Percentiles rank a stretch among this genome's conserved stretches.
phyloP scores from a whole-genome alignment of 1,284 basidiomycete species.

The Sutorius eximius region DNA sequence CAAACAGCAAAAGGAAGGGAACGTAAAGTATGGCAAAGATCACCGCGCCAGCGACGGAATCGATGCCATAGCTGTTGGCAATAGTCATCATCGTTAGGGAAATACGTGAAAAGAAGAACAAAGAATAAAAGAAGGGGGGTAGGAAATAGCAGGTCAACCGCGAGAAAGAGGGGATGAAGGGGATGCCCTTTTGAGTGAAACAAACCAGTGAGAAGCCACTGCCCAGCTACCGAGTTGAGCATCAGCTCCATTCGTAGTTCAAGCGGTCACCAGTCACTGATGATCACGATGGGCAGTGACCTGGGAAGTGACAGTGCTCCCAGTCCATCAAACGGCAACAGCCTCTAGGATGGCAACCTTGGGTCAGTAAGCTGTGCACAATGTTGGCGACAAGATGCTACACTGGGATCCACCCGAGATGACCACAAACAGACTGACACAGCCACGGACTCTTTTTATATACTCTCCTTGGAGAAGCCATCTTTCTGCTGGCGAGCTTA shows the following conservation, averaged over 20 bases:
- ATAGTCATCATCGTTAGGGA: conserved; percentile 20
- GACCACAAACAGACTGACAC: too few relatives aligned
- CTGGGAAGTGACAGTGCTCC: neutral
- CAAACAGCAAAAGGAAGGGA: conserved; percentile 39
- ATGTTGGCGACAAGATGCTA: neutral
- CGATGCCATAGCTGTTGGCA: conserved; percentile 40
- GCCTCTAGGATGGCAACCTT: neutral
- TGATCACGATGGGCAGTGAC: neutral
- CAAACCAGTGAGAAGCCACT: conserved; percentile 5
- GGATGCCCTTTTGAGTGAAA: conserved; percentile 18
- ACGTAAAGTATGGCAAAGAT: conserved; percentile 48
- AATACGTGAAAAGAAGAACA: neutral
- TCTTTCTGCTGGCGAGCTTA: neutral
- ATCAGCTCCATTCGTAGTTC: neutral
- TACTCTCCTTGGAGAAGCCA: too few relatives aligned
- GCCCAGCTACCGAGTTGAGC: conserved; percentile 10
- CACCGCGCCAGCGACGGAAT: conserved; percentile 45
- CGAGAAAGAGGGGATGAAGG: neutral
- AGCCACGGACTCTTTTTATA: too few relatives aligned
- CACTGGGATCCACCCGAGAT: neutral
- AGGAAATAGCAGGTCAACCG: conserved; percentile 21
- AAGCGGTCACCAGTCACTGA: neutral
- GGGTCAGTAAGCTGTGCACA: neutral
- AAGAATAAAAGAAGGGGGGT: neutral
- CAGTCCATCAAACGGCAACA: neutral